Evolutionary conservation across 2,329 filamentous ascomycete genomes (phyloP), one percentile per base, ranked within the genome.

Genomic region (Botrytis fabae): DNA sequence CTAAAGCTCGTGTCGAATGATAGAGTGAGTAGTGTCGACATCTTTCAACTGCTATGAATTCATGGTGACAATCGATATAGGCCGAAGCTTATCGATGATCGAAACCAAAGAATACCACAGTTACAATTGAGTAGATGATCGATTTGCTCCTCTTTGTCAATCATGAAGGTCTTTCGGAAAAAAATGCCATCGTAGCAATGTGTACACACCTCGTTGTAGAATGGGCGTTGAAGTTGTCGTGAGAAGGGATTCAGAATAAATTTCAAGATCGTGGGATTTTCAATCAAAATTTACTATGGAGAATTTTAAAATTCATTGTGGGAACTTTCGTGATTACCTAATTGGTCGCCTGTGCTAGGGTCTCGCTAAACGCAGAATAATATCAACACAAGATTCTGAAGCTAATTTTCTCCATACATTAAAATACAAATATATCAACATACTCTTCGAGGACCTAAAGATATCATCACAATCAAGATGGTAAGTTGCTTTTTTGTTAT

Each of bases 1-100:
- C 89, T 90, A 86, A 89, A 83, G 89, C 89, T 89, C 89, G 86
- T 83, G 85, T 85, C 86, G 86, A 85, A 86, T 85, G 86, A 86
- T 85, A 86, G 86, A 86, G 88, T 84, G 86, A 85, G 87, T 86
- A 78, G 89, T 91, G 89, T 91, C 89, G 77, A 75, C 75, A 78
- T 80, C 79, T 80, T 79, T 78, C 78, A 77, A 78, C 75, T 73
- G 77, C 76, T 71, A 59, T 69, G 75, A 70, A 65, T 57, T 75
- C 70, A 60, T 46, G 51, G 40, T 69, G 44, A 35, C 28, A 62
- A 38, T 35, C 28, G 46, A 38, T 46, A n/a, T 60, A 35, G 10
- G 44, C 59, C 44, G 22, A 59, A 72, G 54, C 70, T 69, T 20
- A 18, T 69, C 18, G 20, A 38, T 25, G n/a, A 32, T 48, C 22